Conservation (phyloP, 2,329 filamentous ascomycete species). For the Gaeumannomyces sp. region DNA sequence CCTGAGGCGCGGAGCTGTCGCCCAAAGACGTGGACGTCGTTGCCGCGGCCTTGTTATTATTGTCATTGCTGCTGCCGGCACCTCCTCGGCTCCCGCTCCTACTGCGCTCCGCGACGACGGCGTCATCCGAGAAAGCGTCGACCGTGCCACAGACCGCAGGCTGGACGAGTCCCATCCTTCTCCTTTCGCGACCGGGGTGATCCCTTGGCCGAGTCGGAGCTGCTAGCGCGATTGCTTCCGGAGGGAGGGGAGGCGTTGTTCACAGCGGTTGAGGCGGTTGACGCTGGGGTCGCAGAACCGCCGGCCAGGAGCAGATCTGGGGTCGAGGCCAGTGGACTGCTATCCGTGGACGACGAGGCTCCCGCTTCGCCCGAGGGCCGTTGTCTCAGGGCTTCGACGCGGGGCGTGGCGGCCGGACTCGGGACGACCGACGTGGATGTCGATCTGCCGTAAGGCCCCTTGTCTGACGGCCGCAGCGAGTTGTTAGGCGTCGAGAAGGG, state of each 20-base stretch:
- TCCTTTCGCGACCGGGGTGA: conserved; percentile 17
- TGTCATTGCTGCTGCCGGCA: conserved; percentile 6
- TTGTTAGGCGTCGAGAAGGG: conserved; percentile 79
- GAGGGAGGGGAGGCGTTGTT: conserved; percentile 3
- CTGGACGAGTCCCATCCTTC: conserved; percentile 41
- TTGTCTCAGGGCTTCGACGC: conserved; percentile 27
- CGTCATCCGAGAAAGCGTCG: conserved; percentile 44
- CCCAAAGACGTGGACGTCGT: neutral
- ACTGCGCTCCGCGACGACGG: conserved; percentile 26
- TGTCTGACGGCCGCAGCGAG: conserved; percentile 26
- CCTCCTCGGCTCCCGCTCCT: conserved; percentile 18
- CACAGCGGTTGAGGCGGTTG: conserved; percentile 16
- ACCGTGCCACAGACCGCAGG: conserved; percentile 49
- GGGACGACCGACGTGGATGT: conserved; percentile 23
- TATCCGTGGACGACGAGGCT: conserved; percentile 14
- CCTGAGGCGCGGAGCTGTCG: conserved; percentile 12
- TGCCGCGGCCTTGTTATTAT: conserved; percentile 15
- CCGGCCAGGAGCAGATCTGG: conserved; percentile 37
- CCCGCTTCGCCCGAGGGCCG: conserved; percentile 14
- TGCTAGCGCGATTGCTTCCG: neutral
- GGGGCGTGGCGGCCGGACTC: conserved; percentile 44
- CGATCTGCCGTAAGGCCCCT: conserved; percentile 4
- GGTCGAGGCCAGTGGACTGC: conserved; percentile 39
- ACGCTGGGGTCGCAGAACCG: conserved; percentile 16
- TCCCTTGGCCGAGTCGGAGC: conserved; percentile 2